Percentiles rank a stretch among this genome's conserved stretches.
Evolutionary conservation across 768 basidiomycete genomes (phyloP).

Genomic region (Lepiota venenata): DNA sequence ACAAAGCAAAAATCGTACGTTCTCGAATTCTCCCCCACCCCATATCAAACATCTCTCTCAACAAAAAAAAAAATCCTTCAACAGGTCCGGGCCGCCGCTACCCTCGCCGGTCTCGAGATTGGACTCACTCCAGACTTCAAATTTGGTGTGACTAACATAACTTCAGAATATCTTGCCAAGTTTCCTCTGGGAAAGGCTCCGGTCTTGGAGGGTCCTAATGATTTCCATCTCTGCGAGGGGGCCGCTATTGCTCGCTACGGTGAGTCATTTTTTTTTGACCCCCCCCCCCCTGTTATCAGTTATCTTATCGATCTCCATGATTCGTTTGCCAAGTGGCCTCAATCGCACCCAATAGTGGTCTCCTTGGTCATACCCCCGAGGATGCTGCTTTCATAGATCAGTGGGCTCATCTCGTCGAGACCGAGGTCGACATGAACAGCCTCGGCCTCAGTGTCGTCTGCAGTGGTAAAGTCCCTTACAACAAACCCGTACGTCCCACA

Average conservation of each 20-base stretch:
- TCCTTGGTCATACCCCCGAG: constrained; percentile 64
- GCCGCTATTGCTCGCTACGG: constrained; percentile 83
- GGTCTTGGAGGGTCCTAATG: constrained; percentile 71
- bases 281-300: constrained; percentile 24
- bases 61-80: constrained; percentile 6
- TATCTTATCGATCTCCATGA: constrained; percentile 33
- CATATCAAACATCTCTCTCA: neutral
- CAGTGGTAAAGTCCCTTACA: constrained; percentile 60
- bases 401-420: constrained; percentile 76
- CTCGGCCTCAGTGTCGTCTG: constrained; percentile 40
- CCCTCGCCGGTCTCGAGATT: constrained; percentile 55
- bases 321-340: constrained; percentile 56
- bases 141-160: constrained; percentile 65
- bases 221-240: constrained; percentile 77
- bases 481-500: constrained; percentile 72
- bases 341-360: constrained; percentile 72
- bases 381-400: constrained; percentile 80
- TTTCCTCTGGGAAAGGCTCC: constrained; percentile 87
- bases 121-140: constrained; percentile 51
- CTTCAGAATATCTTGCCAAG: constrained; percentile 66
- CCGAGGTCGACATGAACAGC: constrained; percentile 48
- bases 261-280: too few species aligned
- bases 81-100: constrained; percentile 57
- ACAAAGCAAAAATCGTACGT: constrained; percentile 18
- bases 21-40: neutral